Conservation (phyloP, 768 basidiomycete species). For the Agrocybe praecox region DNA sequence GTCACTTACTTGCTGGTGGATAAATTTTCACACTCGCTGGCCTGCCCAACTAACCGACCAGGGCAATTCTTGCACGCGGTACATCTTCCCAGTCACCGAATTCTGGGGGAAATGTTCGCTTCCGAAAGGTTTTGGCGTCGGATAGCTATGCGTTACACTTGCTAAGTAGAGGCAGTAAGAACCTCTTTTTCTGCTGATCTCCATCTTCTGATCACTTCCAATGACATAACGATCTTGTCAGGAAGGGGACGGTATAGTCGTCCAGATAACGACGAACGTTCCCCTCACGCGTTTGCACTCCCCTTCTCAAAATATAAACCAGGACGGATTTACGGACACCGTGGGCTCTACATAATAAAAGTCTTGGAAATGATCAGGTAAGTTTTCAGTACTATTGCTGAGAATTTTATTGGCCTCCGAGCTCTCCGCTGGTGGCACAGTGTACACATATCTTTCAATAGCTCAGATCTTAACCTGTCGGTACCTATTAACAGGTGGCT, state of each 20-base stretch:
- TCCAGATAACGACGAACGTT: too few species aligned
- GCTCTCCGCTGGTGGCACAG: not conserved
- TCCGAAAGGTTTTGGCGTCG: not conserved
- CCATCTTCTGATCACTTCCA: not conserved
- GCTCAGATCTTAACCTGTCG: slow-evolving; percentile 8
- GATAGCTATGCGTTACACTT: not conserved
- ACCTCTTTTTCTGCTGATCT: not conserved
- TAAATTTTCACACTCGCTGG: not conserved
- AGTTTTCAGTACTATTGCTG: not conserved
- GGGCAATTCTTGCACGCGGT: not conserved
- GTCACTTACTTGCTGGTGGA: not conserved
- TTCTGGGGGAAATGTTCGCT: not conserved
- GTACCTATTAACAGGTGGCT: slow-evolving; percentile 15
- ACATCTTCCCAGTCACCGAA: not conserved
- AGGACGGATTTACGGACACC: too few species aligned
- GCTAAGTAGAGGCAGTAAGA: not conserved
- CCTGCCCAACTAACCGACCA: not conserved
- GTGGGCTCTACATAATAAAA: not conserved
- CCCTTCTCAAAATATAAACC: too few species aligned
- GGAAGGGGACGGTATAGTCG: too few species aligned
- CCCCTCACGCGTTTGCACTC: too few species aligned
- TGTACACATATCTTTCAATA: slow-evolving; percentile 2
- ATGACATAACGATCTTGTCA: too few species aligned
- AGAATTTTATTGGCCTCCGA: not conserved
- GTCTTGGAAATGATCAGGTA: not conserved